phyloP scores from a whole-genome alignment of 805 yeast species.

The Candida namnaoensis region DNA sequence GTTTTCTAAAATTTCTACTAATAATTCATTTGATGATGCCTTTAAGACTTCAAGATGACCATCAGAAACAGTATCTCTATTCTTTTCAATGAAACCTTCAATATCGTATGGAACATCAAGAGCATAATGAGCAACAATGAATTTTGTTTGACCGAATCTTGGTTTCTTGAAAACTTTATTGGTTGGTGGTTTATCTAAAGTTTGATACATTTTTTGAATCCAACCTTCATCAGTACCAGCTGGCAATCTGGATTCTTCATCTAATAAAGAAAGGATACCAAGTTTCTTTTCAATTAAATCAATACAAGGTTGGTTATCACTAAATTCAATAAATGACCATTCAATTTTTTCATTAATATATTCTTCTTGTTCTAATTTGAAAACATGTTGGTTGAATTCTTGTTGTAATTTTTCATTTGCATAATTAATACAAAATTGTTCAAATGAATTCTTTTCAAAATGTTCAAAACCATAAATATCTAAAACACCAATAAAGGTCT shows the following conservation, averaged over 20 bases:
- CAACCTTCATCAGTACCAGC: constrained; percentile 90
- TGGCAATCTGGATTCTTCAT: constrained; percentile 93
- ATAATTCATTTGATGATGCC: constrained; percentile 56
- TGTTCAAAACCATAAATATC: constrained; percentile 98
- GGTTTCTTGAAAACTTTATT: constrained; percentile 82
- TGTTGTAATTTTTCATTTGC: constrained; percentile 97
- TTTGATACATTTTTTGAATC: constrained; percentile 83
- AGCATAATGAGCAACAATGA: constrained; percentile 90
- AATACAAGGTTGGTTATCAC: constrained; percentile 96
- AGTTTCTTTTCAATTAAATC: constrained; percentile 81
- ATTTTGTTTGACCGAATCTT: constrained; percentile 86
- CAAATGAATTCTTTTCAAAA: constrained; percentile 88
- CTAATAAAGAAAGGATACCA: constrained; percentile 82
- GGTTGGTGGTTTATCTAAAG: constrained; percentile 71
- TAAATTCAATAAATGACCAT: constrained; percentile 93
- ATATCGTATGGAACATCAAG: constrained; percentile 86
- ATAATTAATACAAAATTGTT: constrained; percentile 94
- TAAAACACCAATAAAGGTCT: constrained; percentile 86
- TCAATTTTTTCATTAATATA: constrained; percentile 86
- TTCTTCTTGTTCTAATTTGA: constrained; percentile 94
- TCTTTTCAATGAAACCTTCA: constrained; percentile 94
- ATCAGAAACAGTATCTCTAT: constrained; percentile 95
- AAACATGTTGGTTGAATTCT: constrained; percentile 95
- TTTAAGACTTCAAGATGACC: constrained; percentile 84
- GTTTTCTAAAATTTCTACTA: constrained; percentile 55